Evolutionary conservation across 1,284 basidiomycete species (phyloP).

Genomic region (Ceratobasidium sp.): DNA sequence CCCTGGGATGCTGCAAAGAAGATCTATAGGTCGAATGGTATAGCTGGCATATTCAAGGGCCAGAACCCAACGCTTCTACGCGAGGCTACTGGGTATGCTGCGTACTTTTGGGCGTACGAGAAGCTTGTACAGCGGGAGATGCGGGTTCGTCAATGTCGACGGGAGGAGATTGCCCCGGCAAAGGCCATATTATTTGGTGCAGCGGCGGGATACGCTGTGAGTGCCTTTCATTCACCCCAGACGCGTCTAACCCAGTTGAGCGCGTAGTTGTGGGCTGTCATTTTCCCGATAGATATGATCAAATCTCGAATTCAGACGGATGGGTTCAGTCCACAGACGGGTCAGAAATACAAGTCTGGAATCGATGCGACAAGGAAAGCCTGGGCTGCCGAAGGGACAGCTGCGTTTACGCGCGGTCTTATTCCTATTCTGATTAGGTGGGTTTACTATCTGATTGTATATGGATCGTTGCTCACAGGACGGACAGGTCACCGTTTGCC

Average conservation of each 20-base stretch:
- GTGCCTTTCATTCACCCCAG: constrained; percentile 54
- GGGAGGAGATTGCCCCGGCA: constrained; percentile 79
- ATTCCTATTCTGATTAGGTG: constrained; percentile 91
- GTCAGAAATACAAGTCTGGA: constrained; percentile 83
- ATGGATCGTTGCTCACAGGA: constrained; percentile 48
- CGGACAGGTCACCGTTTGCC: constrained; percentile 80
- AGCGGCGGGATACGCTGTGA: constrained; percentile 82
- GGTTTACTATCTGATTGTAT: constrained; percentile 51
- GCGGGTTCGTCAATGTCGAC: constrained; percentile 70
- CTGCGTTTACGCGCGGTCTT: constrained; percentile 90
- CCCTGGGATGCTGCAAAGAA: constrained; percentile 88
- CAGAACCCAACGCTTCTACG: constrained; percentile 90
- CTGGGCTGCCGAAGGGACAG: constrained; percentile 81
- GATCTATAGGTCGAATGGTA: constrained; percentile 78
- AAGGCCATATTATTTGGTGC: constrained; percentile 88
- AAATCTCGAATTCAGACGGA: constrained; percentile 97
- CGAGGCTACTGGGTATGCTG: constrained; percentile 86
- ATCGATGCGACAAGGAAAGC: constrained; percentile 85
- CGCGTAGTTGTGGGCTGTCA: constrained; percentile 78
- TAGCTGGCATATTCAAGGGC: constrained; percentile 90
- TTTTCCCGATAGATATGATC: constrained; percentile 94
- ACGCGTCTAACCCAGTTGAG: constrained; percentile 43
- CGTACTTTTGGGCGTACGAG: constrained; percentile 95
- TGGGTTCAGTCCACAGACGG: constrained; percentile 76
- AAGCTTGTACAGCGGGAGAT: constrained; percentile 89